Conservation (phyloP, 225 moss, liverwort and hornwort species). For the Asterella californica region DNA sequence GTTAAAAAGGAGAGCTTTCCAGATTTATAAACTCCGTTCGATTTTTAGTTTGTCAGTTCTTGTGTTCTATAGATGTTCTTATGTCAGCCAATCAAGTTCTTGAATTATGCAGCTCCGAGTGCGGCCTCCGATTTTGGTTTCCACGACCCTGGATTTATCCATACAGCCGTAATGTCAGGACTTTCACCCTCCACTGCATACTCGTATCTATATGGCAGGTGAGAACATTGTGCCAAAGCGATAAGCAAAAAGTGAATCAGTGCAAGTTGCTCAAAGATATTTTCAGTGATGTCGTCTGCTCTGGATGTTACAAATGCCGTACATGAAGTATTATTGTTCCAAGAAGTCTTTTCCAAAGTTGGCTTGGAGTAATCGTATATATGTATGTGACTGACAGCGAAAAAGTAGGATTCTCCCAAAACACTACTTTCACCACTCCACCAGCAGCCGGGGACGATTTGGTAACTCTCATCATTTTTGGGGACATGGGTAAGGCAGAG, state of each 20-base stretch:
- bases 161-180: slow-evolving; percentile 53
- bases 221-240: background rate
- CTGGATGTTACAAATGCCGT: background rate
- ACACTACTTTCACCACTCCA: slow-evolving; percentile 46
- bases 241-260: background rate
- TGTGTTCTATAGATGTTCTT: background rate
- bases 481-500: slow-evolving; percentile 82
- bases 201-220: slow-evolving; percentile 68
- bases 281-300: background rate
- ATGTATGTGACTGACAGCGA: slow-evolving; percentile 23
- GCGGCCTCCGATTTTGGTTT: slow-evolving; percentile 63
- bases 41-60: background rate
- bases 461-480: slow-evolving; percentile 51
- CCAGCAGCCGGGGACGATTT: slow-evolving; percentile 42
- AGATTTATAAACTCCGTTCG: background rate
- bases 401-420: slow-evolving; percentile 50
- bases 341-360: background rate
- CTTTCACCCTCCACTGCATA: slow-evolving; percentile 52
- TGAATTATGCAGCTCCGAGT: slow-evolving; percentile 28
- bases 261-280: background rate
- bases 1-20: background rate
- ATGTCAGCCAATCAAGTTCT: background rate
- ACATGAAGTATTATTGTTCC: background rate
- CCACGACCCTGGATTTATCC: slow-evolving; percentile 78
- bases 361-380: background rate